Evolutionary conservation across 495 filamentous ascomycete genomes (phyloP).

Genomic region (Glonium stellatum): DNA sequence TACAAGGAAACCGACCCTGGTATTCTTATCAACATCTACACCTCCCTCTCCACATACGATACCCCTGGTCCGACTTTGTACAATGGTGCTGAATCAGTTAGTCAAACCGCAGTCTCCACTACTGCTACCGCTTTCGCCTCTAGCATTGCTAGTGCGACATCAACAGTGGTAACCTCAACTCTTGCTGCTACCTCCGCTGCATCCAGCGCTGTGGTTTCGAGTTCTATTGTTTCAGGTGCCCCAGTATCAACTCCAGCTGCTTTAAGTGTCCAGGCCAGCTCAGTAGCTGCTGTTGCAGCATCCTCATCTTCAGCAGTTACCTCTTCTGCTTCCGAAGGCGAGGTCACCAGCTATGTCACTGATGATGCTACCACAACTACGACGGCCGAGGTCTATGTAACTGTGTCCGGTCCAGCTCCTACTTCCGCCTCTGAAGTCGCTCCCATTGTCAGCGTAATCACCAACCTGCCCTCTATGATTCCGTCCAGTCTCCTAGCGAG

Average conservation of each 20-base stretch:
- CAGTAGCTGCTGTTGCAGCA: neutral
- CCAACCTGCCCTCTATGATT: slow-evolving; percentile 1
- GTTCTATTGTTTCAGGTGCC: neutral
- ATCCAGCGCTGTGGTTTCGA: neutral
- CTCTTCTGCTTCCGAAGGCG: neutral
- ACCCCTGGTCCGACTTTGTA: slow-evolving; percentile 33
- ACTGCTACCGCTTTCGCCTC: neutral
- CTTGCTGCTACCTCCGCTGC: neutral
- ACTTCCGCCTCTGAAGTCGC: neutral
- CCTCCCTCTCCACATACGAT: slow-evolving; percentile 21
- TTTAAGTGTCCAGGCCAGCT: neutral
- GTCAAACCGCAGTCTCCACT: neutral
- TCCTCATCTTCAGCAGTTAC: neutral
- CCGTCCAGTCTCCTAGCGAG: slow-evolving; percentile 11
- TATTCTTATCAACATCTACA: slow-evolving; percentile 23
- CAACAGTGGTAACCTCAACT: neutral
- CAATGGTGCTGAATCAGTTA: slow-evolving; percentile 3
- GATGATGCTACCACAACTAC: neutral
- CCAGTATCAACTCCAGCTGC: neutral
- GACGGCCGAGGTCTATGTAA: neutral
- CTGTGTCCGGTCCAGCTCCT: slow-evolving; percentile 1
- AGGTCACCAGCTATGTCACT: neutral
- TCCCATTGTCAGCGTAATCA: slow-evolving; percentile 8
- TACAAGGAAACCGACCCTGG: slow-evolving; percentile 21
- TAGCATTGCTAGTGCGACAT: neutral